Conservation (phyloP, 192 early-diverging fungal genomes). For the Coemansia sp. region DNA sequence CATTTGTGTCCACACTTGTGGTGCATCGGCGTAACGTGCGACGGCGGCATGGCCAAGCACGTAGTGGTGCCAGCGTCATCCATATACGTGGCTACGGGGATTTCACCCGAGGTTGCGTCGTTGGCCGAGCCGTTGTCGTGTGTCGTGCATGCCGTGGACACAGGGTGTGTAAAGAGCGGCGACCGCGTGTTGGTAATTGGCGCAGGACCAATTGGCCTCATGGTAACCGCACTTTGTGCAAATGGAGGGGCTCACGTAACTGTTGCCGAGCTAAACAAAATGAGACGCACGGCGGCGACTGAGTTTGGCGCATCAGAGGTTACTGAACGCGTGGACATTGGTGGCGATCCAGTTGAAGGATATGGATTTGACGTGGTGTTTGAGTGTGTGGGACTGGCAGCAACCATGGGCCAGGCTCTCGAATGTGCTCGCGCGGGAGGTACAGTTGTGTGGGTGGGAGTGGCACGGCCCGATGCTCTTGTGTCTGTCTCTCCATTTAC, state of each 20-base stretch:
- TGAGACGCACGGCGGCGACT: constrained; percentile 31
- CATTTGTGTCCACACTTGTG: constrained; percentile 47
- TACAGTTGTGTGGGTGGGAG: constrained; percentile 57
- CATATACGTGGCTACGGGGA: constrained; percentile 28
- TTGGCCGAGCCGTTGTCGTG: constrained; percentile 58
- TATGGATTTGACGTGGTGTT: constrained; percentile 55
- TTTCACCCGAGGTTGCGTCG: constrained; percentile 49
- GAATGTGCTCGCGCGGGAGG: constrained; percentile 47
- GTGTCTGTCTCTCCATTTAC: constrained; percentile 52
- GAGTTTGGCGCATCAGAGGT: constrained; percentile 38
- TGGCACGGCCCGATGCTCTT: constrained; percentile 48
- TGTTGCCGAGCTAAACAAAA: constrained; percentile 47
- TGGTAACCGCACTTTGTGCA: constrained; percentile 46
- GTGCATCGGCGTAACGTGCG: constrained; percentile 53
- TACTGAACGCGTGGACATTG: constrained; percentile 24
- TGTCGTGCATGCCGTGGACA: constrained; percentile 56
- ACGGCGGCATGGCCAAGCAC: constrained; percentile 57
- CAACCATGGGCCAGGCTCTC: constrained; percentile 47
- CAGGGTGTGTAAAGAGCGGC: constrained; percentile 48
- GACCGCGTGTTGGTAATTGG: constrained; percentile 51
- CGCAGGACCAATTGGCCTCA: constrained; percentile 57
- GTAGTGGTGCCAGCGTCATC: constrained; percentile 45
- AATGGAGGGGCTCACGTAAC: constrained; percentile 48
- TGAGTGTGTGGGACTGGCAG: constrained; percentile 54
- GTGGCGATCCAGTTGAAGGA: constrained; percentile 27